Conservation (phyloP, 225 moss, liverwort and hornwort species). For the Marchantia polymorpha region DNA sequence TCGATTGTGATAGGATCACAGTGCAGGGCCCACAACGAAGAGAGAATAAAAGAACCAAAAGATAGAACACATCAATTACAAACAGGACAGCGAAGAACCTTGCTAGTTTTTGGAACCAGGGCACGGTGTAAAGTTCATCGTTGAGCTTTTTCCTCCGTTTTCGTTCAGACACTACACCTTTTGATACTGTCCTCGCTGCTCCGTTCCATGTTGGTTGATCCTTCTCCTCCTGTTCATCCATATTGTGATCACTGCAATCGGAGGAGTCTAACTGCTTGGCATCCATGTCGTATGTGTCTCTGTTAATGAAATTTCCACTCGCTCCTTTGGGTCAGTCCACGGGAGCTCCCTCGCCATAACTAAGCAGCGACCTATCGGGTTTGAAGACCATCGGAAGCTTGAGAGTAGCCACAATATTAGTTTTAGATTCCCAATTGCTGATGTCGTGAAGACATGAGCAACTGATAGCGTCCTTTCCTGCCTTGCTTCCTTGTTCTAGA, state of each 20-base stretch:
- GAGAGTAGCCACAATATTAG: conserved; percentile 11
- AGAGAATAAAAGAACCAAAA: not conserved
- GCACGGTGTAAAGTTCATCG: conserved; percentile 50
- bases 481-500: not conserved
- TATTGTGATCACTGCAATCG: conserved; percentile 43
- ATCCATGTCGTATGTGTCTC: conserved; percentile 32
- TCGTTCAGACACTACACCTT: conserved; percentile 55
- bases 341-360: conserved; percentile 14
- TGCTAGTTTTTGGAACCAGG: conserved; percentile 57
- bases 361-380: conserved; percentile 21
- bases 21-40: not conserved
- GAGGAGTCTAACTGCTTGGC: conserved; percentile 41
- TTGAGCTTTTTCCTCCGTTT: conserved; percentile 64
- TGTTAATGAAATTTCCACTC: conserved; percentile 10
- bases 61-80: not conserved
- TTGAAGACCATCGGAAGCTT: conserved; percentile 23
- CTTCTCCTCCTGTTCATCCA: conserved; percentile 44
- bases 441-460: too few species aligned
- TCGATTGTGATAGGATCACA: not conserved
- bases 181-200: conserved; percentile 42
- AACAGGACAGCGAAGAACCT: conserved; percentile 31
- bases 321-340: conserved; percentile 27
- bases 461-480: not conserved
- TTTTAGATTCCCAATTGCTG: too few species aligned
- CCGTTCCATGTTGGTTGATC: conserved; percentile 22